Evolutionary conservation across 2,329 filamentous ascomycete genomes (phyloP).

Genomic region (Canariomyces notabilis): DNA sequence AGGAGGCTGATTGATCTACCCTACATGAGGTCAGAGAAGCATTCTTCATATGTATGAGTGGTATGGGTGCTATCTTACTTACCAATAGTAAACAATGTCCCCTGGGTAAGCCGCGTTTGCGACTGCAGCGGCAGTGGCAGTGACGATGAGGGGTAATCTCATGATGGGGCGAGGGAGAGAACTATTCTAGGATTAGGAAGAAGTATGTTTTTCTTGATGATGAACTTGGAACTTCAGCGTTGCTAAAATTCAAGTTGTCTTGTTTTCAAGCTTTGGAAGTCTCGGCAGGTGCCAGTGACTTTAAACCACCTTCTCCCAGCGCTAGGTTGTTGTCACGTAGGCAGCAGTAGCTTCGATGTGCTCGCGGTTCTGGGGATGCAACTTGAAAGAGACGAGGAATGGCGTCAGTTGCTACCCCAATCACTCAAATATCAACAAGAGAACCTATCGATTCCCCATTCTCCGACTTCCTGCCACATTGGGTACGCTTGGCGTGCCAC

Average conservation of each 20-base stretch:
- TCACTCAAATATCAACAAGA: conserved; percentile 5
- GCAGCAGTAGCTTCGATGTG: no score
- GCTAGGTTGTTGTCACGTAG: no score
- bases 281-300: no score
- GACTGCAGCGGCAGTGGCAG: conserved; percentile 6
- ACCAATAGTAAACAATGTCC: conserved; percentile 24
- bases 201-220: neutral
- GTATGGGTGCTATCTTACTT: neutral
- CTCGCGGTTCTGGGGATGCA: no score
- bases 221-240: no score
- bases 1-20: conserved; percentile 20
- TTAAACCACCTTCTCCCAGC: no score
- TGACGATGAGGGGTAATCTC: conserved; percentile 10
- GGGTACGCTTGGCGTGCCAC: conserved; percentile 7
- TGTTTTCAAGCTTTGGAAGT: no score
- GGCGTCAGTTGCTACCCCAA: conserved; percentile 14
- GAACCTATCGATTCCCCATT: neutral
- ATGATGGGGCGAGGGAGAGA: conserved; percentile 2
- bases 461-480: conserved; percentile 6
- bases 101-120: conserved; percentile 19
- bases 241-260: no score
- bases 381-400: no score
- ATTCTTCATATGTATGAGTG: no score
- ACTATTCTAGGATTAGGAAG: neutral
- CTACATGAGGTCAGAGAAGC: no score